Evolutionary conservation across 177 flowering plant genomes (phyloP), one percentile per base, ranked within the genome.

Genomic region (Vitis hybrid): DNA sequence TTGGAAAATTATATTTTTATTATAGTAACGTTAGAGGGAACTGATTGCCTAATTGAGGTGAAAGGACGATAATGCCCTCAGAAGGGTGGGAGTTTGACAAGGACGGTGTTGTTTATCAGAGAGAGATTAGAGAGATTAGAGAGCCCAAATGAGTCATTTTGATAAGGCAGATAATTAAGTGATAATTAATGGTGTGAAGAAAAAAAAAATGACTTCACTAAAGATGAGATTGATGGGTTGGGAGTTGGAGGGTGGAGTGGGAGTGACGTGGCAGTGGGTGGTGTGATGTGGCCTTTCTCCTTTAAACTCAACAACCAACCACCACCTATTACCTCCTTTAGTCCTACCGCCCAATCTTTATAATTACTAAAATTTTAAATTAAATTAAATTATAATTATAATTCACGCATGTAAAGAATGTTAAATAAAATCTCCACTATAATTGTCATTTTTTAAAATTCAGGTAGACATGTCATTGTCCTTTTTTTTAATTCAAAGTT

Each of bases 251-350:
- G 9, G 45, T 17, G 56, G 7, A 3, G 7, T 1, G 45, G 7
- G 45, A 34, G 64, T 58, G 64, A 68, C 64, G 64, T 68, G 71
- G 64, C 15, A 59, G 40, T 60, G 62, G 62, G 70, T 67, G 62
- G 70, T 21, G 48, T 68, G 56, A 49, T 64, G 30, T 26, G 30
- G 30, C 51, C 12, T 21, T 68, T 2, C 56, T 17, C 12, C 17
- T 54, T 14, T 17, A 14, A 15, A 54, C 56, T 54, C 56, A 40
- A 40, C 45, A 40, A 40, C 45, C 45, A 7, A 54, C 56, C 56
- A 54, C 56, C 56, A 54, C 56, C 56, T 14, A 17, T 54, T 17
- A 54, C 19, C 56, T 54, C 12, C 56, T 0, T 14, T 26, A 26
- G 30, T 26, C 30, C 30, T 14, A 54, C 56, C 0, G 56, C n/a